Conservation (phyloP, 805 yeast species). For the Yamadazyma endophytica region DNA sequence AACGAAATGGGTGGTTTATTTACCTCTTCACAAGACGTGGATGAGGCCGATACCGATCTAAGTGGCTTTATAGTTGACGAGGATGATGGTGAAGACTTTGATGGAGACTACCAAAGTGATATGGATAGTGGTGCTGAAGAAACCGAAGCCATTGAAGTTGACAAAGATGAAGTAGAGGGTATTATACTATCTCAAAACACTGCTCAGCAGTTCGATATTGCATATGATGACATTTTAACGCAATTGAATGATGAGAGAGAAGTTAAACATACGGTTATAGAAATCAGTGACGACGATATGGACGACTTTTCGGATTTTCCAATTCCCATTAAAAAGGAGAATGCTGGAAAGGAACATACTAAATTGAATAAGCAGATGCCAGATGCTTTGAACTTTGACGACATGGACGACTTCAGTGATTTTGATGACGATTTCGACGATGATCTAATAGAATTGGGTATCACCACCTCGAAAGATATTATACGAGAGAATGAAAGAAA, state of each 20-base stretch:
- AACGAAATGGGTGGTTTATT: conserved; percentile 28
- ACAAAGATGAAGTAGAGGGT: conserved; percentile 19
- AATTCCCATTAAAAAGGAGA: too few relatives aligned
- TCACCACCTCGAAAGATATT: conserved; percentile 12
- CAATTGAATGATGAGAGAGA: conserved; percentile 41
- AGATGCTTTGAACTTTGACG: conserved; percentile 1
- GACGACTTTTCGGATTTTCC: too few relatives aligned
- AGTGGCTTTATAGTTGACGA: conserved; percentile 20
- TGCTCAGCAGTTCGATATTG: conserved; percentile 25
- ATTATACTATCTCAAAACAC: conserved; percentile 31
- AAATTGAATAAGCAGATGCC: too few relatives aligned
- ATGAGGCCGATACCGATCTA: conserved; percentile 24
- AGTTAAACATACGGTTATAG: conserved; percentile 28
- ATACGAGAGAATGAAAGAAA: conserved; percentile 11
- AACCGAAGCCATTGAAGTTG: conserved; percentile 9
- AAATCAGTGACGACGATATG: conserved; percentile 32
- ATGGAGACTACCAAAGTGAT: conserved; percentile 2
- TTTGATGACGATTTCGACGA: conserved; percentile 19
- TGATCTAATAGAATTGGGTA: conserved; percentile 19
- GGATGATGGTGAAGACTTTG: conserved; percentile 2
- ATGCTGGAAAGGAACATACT: too few relatives aligned
- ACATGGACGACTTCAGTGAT: conserved; percentile 7
- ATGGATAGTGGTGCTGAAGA: conserved; percentile 2
- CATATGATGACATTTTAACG: conserved; percentile 19
- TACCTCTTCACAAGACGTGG: conserved; percentile 30